Percentiles rank a stretch among this genome's conserved stretches.
These are phyloP conservation scores for Tetrastigma voinierianum DNA, from an alignment of 164 flowering plant species.

Conservation along the genomic window DNA sequence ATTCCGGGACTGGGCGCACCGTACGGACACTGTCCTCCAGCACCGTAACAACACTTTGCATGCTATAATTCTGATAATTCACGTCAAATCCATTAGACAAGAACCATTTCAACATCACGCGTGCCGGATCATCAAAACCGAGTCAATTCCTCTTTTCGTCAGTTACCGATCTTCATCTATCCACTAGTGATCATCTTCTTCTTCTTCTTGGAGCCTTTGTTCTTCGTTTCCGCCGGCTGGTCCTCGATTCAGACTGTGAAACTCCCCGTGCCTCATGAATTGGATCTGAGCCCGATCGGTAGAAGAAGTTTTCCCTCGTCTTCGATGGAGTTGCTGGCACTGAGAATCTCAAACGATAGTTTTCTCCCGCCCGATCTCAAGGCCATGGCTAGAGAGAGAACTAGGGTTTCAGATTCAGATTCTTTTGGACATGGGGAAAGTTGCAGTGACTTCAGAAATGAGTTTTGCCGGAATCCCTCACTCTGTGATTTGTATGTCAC, in stretches of 20 bases:
- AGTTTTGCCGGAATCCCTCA: too few species aligned
- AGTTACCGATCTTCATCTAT: constrained; percentile 24
- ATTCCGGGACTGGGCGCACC: constrained; percentile 16
- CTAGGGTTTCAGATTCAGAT: too few species aligned
- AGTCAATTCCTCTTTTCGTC: constrained; percentile 10
- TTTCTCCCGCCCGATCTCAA: constrained; percentile 46
- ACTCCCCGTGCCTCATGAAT: not conserved
- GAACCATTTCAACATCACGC: not conserved
- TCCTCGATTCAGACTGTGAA: not conserved
- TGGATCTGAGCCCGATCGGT: constrained; percentile 45
- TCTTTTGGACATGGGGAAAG: too few species aligned
- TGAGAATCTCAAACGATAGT: constrained; percentile 63
- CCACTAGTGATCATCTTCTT: constrained; percentile 18
- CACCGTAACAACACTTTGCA: constrained; percentile 19
- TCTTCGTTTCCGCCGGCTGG: constrained; percentile 33
- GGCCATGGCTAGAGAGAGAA: constrained; percentile 28
- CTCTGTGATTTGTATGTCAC: too few species aligned
- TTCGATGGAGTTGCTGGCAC: constrained; percentile 15
- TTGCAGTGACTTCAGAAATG: too few species aligned
- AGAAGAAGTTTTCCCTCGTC: constrained; percentile 17
- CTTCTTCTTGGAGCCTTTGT: constrained; percentile 30
- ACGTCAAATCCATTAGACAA: constrained; percentile 7
- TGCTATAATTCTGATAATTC: constrained; percentile 12
- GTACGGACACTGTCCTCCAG: constrained; percentile 23
- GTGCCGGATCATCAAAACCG: constrained; percentile 13